phyloP scores from a whole-genome alignment of 2,329 filamentous ascomycete genomes.

The Neurospora crassa region DNA sequence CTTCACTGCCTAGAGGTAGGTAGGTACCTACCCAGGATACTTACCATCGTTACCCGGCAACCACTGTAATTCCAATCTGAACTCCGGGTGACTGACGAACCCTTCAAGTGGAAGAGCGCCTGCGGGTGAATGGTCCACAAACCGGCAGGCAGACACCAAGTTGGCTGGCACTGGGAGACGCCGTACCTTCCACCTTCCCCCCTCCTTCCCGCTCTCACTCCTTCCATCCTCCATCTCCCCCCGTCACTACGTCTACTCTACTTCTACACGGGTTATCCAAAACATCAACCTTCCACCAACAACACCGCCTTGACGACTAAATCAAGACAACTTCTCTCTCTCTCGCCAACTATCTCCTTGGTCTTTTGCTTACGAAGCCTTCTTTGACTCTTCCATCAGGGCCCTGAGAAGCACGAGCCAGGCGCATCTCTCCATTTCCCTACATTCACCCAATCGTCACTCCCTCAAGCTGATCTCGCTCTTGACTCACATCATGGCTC shows the following conservation, averaged over 20 bases:
- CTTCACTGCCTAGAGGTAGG: neutral
- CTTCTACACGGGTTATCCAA: neutral
- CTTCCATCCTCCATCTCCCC: neutral
- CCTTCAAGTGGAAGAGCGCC: neutral
- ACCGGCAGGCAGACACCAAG: neutral
- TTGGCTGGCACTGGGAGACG: neutral
- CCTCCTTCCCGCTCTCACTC: neutral
- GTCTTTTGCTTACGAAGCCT: neutral
- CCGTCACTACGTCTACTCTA: neutral
- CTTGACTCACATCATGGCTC: neutral
- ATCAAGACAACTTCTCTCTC: slow-evolving; percentile 1
- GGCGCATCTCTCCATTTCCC: neutral
- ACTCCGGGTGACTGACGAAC: neutral
- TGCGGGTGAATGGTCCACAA: neutral
- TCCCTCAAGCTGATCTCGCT: neutral
- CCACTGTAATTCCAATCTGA: neutral
- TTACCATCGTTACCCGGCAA: neutral
- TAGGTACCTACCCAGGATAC: neutral
- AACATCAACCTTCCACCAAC: neutral
- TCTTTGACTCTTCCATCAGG: neutral
- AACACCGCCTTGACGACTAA: neutral
- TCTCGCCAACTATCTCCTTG: neutral
- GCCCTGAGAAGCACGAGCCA: neutral
- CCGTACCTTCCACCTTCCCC: neutral
- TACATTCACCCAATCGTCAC: neutral